These are phyloP conservation scores for Phytopythium cucurbitacearum DNA, from an alignment of 352 stramenopile species.

Conservation along the genomic window DNA sequence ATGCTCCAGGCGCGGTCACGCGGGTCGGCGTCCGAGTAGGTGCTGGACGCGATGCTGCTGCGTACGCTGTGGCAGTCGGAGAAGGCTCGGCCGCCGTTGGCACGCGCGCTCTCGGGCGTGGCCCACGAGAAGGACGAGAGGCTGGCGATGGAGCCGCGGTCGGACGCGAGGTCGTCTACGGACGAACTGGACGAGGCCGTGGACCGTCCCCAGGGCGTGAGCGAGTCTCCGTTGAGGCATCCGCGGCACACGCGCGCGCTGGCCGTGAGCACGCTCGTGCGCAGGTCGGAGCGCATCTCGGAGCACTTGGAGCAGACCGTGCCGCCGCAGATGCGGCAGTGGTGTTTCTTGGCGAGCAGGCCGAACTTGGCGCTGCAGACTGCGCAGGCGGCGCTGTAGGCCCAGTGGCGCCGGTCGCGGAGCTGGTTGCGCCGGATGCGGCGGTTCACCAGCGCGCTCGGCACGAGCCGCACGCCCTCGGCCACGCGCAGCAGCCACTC, in stretches of 20 bases:
- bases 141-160: conserved; percentile 14
- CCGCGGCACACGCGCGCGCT: conserved; percentile 62
- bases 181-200: conserved; percentile 5
- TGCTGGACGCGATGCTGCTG: conserved; percentile 31
- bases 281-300: conserved; percentile 38
- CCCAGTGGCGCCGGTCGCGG: conserved; percentile 54
- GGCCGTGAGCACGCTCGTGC: conserved; percentile 24
- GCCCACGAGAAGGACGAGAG: conserved; percentile 23
- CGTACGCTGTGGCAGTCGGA: conserved; percentile 5
- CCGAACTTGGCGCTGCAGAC: conserved; percentile 65
- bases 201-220: conserved; percentile 3
- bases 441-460: conserved; percentile 67
- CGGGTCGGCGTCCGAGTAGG: conserved; percentile 5
- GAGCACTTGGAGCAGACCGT: conserved; percentile 80
- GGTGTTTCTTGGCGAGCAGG: conserved; percentile 69
- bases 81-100: conserved; percentile 3
- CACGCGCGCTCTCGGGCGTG: not conserved
- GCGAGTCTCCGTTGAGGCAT: conserved; percentile 64
- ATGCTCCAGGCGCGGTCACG: conserved; percentile 8
- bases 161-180: conserved; percentile 5
- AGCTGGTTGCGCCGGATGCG: conserved; percentile 63
- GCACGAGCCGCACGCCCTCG: conserved; percentile 43
- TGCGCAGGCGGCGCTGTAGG: conserved; percentile 48
- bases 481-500: conserved; percentile 61
- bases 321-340: conserved; percentile 72